A percentile compares a stretch with the other conserved stretches of the same genome.
phyloP scores from a whole-genome alignment of 2,329 filamentous ascomycete genomes.

The Verticillium albo-atrum region DNA sequence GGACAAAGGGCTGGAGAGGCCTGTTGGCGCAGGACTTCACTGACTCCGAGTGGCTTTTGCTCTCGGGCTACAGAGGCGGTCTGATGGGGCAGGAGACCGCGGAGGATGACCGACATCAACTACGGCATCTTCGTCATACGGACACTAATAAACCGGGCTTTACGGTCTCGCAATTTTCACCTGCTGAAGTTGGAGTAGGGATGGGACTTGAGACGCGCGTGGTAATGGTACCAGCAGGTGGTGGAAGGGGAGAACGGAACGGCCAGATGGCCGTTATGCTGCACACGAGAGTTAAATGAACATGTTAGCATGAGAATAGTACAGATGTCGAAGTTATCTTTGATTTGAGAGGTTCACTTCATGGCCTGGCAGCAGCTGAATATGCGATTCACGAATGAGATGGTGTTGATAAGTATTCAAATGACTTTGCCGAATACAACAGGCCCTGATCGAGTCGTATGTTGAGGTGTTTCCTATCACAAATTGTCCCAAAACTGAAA shows the following conservation, averaged over 20 bases:
- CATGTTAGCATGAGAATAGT: background rate
- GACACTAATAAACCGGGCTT: background rate
- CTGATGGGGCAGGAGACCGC: background rate
- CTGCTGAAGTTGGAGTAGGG: background rate
- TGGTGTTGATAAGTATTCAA: no score
- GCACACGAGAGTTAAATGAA: background rate
- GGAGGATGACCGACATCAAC: background rate
- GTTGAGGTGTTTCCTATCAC: no score
- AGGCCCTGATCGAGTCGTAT: no score
- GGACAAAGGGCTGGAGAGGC: constrained; percentile 1
- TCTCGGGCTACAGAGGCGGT: background rate
- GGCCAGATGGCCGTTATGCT: background rate
- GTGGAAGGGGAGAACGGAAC: background rate
- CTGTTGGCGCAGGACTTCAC: background rate
- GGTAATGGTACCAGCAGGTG: background rate
- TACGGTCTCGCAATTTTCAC: background rate
- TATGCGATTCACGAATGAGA: no score
- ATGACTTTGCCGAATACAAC: no score
- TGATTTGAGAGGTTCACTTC: no score
- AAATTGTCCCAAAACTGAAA: no score
- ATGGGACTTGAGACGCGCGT: background rate
- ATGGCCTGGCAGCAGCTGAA: no score
- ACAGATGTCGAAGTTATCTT: no score
- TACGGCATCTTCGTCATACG: background rate
- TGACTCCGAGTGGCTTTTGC: background rate